Conservation (phyloP, 352 stramenopile genomes). For the Paralagenidium karlingii region DNA sequence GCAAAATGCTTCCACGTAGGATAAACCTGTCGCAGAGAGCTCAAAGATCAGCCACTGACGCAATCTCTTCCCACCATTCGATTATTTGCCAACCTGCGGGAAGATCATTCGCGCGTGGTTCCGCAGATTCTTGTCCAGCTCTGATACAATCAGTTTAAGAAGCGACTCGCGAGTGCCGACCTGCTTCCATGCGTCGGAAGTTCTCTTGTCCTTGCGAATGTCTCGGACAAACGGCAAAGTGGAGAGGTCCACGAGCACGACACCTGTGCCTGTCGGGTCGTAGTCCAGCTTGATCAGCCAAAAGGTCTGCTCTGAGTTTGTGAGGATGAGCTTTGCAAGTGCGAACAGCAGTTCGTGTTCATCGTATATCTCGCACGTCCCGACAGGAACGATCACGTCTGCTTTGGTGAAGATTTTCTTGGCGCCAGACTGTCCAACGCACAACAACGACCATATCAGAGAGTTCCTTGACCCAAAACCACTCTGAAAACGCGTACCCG, state of each 20-base stretch:
- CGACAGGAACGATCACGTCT: conserved; percentile 77
- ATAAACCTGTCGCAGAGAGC: conserved; percentile 32
- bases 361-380: conserved; percentile 83
- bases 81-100: no score
- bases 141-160: conserved; percentile 30
- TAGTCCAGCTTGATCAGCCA: conserved; percentile 81
- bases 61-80: background rate
- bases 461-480: background rate
- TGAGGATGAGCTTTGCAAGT: conserved; percentile 76
- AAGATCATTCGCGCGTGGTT: conserved; percentile 1
- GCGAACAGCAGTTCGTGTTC: conserved; percentile 74
- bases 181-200: conserved; percentile 58
- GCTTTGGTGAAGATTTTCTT: conserved; percentile 75
- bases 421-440: conserved; percentile 59
- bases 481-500: conserved; percentile 1
- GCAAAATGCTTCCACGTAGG: conserved; percentile 46
- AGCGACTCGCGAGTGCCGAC: conserved; percentile 44
- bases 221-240: conserved; percentile 36
- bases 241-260: conserved; percentile 53
- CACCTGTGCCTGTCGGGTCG: conserved; percentile 48
- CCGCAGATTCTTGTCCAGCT: conserved; percentile 35
- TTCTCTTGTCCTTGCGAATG: conserved; percentile 46
- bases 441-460: background rate
- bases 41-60: conserved; percentile 6
- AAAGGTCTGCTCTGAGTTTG: conserved; percentile 59